phyloP scores from a whole-genome alignment of 2,329 filamentous ascomycete species.

The Exophiala oligosperma region DNA sequence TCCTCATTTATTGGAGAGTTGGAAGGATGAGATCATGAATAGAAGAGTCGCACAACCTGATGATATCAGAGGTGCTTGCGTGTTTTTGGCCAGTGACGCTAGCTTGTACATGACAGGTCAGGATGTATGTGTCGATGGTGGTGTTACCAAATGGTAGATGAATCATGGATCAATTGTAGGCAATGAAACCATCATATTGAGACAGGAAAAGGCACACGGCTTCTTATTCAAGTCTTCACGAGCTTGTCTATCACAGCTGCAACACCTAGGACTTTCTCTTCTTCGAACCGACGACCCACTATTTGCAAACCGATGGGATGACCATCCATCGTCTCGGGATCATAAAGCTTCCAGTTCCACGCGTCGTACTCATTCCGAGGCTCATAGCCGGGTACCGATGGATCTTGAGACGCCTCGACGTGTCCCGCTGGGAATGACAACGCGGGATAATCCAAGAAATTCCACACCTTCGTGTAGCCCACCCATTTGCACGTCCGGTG shows the following conservation, averaged over 20 bases:
- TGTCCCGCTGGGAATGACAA: conserved; percentile 52
- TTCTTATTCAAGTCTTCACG: background rate
- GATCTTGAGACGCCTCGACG: conserved; percentile 34
- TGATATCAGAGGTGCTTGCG: conserved; percentile 51
- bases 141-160: conserved; percentile 29
- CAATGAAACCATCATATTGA: too few relatives aligned
- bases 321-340: conserved; percentile 41
- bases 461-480: conserved; percentile 64
- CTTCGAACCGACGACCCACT: conserved; percentile 52
- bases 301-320: conserved; percentile 57
- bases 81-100: conserved; percentile 51
- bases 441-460: conserved; percentile 62
- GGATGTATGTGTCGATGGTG: conserved; percentile 50
- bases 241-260: conserved; percentile 31
- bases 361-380: conserved; percentile 53
- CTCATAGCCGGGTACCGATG: conserved; percentile 39
- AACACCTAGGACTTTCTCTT: conserved; percentile 55
- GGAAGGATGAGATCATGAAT: conserved; percentile 53
- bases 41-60: conserved; percentile 49
- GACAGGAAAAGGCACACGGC: too few relatives aligned
- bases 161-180: background rate
- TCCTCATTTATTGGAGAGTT: conserved; percentile 48
- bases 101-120: conserved; percentile 48
- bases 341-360: conserved; percentile 54
- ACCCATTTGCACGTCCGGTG: conserved; percentile 33